Conservation (phyloP, 306 rosid species). For the Mucuna pruriens region DNA sequence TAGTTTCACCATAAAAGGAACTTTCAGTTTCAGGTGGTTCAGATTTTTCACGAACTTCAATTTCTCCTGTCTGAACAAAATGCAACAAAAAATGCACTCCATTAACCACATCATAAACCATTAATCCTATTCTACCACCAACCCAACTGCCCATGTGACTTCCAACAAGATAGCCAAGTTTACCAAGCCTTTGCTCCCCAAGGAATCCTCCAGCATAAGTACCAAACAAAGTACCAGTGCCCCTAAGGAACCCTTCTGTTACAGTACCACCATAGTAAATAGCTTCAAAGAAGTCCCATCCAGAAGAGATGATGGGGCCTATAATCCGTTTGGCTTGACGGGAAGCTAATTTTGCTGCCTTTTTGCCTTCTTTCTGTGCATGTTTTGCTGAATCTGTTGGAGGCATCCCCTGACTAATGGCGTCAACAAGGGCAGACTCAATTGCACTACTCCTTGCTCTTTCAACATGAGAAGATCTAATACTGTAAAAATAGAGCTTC, state of each 20-base stretch:
- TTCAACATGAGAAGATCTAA: conserved; percentile 65
- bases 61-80: conserved; percentile 51
- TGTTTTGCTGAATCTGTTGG: conserved; percentile 62
- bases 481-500: conserved; percentile 69
- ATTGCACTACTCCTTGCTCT: conserved; percentile 53
- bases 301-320: conserved; percentile 89
- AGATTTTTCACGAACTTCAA: conserved; percentile 50
- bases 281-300: conserved; percentile 95
- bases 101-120: conserved; percentile 80
- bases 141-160: conserved; percentile 93
- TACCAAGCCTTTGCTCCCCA: conserved; percentile 82
- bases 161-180: conserved; percentile 87
- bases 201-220: conserved; percentile 70
- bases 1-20: conserved; percentile 40
- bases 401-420: conserved; percentile 62
- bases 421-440: conserved; percentile 66
- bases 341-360: conserved; percentile 76
- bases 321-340: conserved; percentile 73
- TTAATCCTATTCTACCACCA: conserved; percentile 87
- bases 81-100: conserved; percentile 65
- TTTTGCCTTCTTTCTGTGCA: conserved; percentile 68
- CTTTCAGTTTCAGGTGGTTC: conserved; percentile 41
- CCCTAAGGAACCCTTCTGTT: conserved; percentile 74
- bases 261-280: conserved; percentile 76
- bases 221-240: conserved; percentile 84